Conservation (phyloP, 2,329 filamentous ascomycete species). For the Fusarium proliferatum region DNA sequence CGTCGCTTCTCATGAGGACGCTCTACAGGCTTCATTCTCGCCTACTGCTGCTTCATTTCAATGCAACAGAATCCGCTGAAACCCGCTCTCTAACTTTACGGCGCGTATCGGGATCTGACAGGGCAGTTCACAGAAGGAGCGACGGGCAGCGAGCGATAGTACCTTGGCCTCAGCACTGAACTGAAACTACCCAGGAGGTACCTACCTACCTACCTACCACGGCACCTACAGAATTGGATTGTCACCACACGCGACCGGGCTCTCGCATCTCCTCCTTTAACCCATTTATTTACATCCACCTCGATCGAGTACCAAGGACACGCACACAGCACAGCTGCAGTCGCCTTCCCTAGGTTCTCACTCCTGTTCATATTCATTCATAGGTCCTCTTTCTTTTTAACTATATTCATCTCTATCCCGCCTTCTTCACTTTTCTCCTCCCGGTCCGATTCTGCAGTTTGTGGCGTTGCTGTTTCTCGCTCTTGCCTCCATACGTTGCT, state of each 20-base stretch:
- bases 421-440: neutral
- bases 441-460: slow-evolving; percentile 16
- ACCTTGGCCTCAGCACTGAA: neutral
- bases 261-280: slow-evolving; percentile 40
- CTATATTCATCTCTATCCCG: slow-evolving; percentile 1
- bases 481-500: slow-evolving; percentile 27
- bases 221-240: slow-evolving; percentile 5
- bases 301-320: slow-evolving; percentile 14
- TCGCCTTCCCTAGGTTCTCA: neutral
- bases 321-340: neutral
- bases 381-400: slow-evolving; percentile 3
- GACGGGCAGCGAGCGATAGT: slow-evolving; percentile 20
- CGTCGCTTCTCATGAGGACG: slow-evolving; percentile 33
- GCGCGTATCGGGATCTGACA: neutral
- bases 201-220: neutral
- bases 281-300: slow-evolving; percentile 40
- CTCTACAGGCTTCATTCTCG: slow-evolving; percentile 9
- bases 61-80: slow-evolving; percentile 15
- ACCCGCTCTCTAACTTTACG: neutral
- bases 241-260: slow-evolving; percentile 39
- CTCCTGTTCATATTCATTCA: slow-evolving; percentile 6
- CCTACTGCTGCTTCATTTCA: slow-evolving; percentile 10
- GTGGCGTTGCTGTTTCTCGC: slow-evolving; percentile 31
- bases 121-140: neutral
- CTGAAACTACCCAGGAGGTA: neutral